These are phyloP conservation scores for Hevea brasiliensis DNA, from an alignment of 345 rosid species.

Conservation along the genomic window DNA sequence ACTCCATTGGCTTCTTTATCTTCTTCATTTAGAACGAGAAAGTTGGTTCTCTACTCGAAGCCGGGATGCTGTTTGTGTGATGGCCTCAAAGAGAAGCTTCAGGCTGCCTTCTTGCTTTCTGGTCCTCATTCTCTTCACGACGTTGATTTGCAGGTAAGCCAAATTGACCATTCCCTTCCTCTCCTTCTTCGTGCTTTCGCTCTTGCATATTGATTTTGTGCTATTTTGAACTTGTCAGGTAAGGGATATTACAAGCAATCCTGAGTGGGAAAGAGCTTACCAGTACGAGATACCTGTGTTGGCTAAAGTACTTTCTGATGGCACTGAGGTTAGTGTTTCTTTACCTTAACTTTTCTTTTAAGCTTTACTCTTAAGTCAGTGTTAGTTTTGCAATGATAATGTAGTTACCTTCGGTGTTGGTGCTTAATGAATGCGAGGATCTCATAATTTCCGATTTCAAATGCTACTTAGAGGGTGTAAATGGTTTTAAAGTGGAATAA, in stretches of 20 bases:
- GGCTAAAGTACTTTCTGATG: constrained; percentile 65
- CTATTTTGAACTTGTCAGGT: constrained; percentile 36
- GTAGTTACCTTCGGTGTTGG: neutral
- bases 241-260: constrained; percentile 73
- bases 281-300: constrained; percentile 81
- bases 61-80: constrained; percentile 95
- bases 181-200: neutral
- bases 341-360: neutral
- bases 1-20: constrained; percentile 35
- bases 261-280: constrained; percentile 77
- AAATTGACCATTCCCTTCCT: neutral
- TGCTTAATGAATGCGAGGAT: neutral
- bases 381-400: neutral
- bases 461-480: neutral
- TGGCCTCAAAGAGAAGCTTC: constrained; percentile 89
- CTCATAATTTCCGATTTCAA: neutral
- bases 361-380: neutral
- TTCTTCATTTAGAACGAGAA: constrained; percentile 35
- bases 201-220: constrained; percentile 1
- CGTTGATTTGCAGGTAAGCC: constrained; percentile 63
- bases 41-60: constrained; percentile 71
- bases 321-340: constrained; percentile 51
- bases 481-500: too few relatives aligned
- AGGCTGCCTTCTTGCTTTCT: constrained; percentile 69
- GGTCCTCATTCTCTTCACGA: constrained; percentile 65